Base-by-base conservation (phyloP, 257 asterid species). In the Cruciata laevipes region DNA sequence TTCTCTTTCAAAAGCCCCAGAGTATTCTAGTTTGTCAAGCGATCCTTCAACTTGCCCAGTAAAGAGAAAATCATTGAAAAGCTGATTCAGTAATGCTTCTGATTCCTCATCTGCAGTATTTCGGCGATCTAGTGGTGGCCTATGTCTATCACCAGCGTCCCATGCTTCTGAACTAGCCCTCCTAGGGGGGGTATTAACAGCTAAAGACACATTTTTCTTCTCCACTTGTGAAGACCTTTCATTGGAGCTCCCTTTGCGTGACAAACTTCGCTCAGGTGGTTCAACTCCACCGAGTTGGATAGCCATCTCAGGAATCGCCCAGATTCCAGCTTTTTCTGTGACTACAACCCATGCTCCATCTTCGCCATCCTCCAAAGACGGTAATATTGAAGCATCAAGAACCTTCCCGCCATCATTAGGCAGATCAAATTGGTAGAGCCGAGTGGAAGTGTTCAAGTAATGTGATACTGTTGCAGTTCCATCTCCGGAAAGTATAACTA, bases 391-490 rank as follows among this genome's bases (percentile, higher is more conserved):
- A 77, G 96, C 93, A 87, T 89, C 97, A 68, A 92, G 89, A 78
- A 87, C 97, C 76, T 85, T 92, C 57, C 95, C 98, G 71, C 93
- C 97, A 86, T 92, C 98, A 77, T 87, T 70, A 40, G 96, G 98
- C 71, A 87, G 80, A 76, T 92, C 98, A 84, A 92, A 92, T 72
- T 87, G 97, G 80, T 87, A 89, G 59, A 92, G 96, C 67, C 85
- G 83, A 63, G 96, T 89, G 62, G 97, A 86, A 80, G 73, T 80
- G 78, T 89, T 85, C 89, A 90, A 87, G 79, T 87, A 89, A 81
- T 92, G 93, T 65, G 97, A 83, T 72, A 89, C 95, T 58, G 98
- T 92, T 66, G 98, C 98, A 76, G 98, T 92, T 70, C 98, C 98
- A 82, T 89, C 98, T 58, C 93, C 95, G 49, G 97, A 87, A 69